These are phyloP conservation scores for Pleurozium schreberi DNA, from an alignment of 225 moss, liverwort and hornwort genomes.

Conservation along the genomic window DNA sequence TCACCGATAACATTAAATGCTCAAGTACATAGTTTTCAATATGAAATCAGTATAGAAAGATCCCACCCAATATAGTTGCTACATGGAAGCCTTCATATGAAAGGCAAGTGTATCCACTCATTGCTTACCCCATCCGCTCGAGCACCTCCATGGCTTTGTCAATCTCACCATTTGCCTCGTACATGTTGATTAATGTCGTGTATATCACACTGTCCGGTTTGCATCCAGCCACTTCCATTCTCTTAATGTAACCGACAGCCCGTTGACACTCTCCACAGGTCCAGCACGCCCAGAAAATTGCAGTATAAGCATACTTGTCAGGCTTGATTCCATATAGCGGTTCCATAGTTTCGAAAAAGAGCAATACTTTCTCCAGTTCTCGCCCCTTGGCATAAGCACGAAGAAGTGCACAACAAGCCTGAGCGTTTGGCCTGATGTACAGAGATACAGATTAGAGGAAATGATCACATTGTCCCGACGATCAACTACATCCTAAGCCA, in stretches of 20 bases:
- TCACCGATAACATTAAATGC: neutral
- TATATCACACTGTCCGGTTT: slow-evolving; percentile 46
- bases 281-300: slow-evolving; percentile 57
- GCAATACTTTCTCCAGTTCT: slow-evolving; percentile 25
- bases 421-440: slow-evolving; percentile 23
- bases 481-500: neutral
- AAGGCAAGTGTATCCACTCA: neutral
- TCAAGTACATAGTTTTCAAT: neutral
- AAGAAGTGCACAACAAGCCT: slow-evolving; percentile 48
- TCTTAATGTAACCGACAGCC: slow-evolving; percentile 22
- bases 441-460: neutral
- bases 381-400: slow-evolving; percentile 49
- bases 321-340: slow-evolving; percentile 18
- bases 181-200: slow-evolving; percentile 44
- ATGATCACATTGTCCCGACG: neutral
- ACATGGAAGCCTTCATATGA: neutral
- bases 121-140: slow-evolving; percentile 11
- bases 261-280: slow-evolving; percentile 51
- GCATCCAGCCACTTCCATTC: slow-evolving; percentile 43
- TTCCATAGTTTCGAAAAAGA: slow-evolving; percentile 38
- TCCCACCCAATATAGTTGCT: neutral
- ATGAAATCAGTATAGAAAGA: neutral
- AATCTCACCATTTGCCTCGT: slow-evolving; percentile 42
- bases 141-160: slow-evolving; percentile 32
- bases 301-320: slow-evolving; percentile 47